These are phyloP conservation scores for Myriosclerotinia scirpicola DNA, from an alignment of 2,329 filamentous ascomycete genomes.

Conservation along the genomic window DNA sequence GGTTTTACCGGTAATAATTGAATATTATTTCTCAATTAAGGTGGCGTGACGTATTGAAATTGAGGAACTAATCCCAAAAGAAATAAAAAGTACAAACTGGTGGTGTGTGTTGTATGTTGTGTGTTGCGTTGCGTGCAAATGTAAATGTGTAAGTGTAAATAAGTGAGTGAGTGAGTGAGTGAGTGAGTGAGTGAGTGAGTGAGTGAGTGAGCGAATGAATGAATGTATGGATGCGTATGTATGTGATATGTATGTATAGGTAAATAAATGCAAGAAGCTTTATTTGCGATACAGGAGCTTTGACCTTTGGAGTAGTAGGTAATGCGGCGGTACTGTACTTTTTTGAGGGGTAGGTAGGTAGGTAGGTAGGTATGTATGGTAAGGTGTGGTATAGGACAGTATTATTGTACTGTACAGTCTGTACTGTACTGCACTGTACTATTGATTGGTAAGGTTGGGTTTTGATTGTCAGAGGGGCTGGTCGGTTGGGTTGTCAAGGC, in stretches of 20 bases:
- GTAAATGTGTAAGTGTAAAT: constrained; percentile 8
- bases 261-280: background rate
- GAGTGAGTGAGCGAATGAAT: no score
- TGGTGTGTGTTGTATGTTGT: constrained; percentile 23
- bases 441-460: constrained; percentile 5
- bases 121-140: no score
- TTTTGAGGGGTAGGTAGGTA: constrained; percentile 4
- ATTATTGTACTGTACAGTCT: no score
- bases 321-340: constrained; percentile 3
- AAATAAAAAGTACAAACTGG: constrained; percentile 4
- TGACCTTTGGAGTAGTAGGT: background rate
- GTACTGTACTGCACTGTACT: no score
- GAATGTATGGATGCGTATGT: background rate
- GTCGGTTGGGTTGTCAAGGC: background rate
- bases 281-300: constrained; percentile 12
- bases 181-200: background rate
- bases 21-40: constrained; percentile 13
- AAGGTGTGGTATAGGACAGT: no score
- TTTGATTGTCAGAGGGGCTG: constrained; percentile 6
- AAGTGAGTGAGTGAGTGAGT: background rate
- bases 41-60: constrained; percentile 31
- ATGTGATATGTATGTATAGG: background rate
- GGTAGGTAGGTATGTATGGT: no score
- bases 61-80: constrained; percentile 20
- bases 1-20: constrained; percentile 31